Base-by-base conservation (phyloP, 257 asterid genomes). In the Eucommia ulmoides region DNA sequence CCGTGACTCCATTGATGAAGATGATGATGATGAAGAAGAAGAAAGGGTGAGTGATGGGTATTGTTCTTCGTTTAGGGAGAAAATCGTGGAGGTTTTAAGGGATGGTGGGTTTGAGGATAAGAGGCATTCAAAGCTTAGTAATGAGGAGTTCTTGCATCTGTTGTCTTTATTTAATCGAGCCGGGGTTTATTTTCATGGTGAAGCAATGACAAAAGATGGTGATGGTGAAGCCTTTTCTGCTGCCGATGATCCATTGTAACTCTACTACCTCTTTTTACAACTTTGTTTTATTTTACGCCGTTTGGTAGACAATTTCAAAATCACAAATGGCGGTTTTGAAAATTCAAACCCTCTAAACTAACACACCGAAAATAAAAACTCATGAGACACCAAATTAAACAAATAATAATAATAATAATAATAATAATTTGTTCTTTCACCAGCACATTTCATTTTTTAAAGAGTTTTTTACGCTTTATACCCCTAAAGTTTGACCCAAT, bases 51-150 rank as follows among this genome's bases (percentile, higher is more conserved):
- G 41, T 24, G 67, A 46, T 23, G 63, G 19, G 53, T 48, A 41
- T 53, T 42, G 45, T 8, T 57, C 52, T 46, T 48, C 46, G 29
- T 71, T 91, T 23, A 83, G 64, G 68, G 83, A 64, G 35, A 79
- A 62, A 67, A 55, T 83, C 2, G 25, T 62, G 8, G 64, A 63
- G 7, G 48, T 77, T 51, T 62, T 89, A 48, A 81, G 72, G 45
- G 53, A 70, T 2, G 49, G 81, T 61, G 82, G 80, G 20, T 86
- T 68, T 65, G 67, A 48, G 69, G 81, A 85, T 29, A 86, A 81
- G 78, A 86, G 98, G 62, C 92, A 96, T 25, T 59, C 86, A 18
- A 91, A 91, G 64, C 62, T 86, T 59, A 65, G 84, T 0, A 73
- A 77, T 0, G 72, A 74, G 38, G 95, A 83, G 53, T 68, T 84